A percentile compares a stretch with the other conserved stretches of the same genome.
Evolutionary conservation across 176 grass and related monocot genomes (phyloP).

Genomic region (Oryza australiensis): DNA sequence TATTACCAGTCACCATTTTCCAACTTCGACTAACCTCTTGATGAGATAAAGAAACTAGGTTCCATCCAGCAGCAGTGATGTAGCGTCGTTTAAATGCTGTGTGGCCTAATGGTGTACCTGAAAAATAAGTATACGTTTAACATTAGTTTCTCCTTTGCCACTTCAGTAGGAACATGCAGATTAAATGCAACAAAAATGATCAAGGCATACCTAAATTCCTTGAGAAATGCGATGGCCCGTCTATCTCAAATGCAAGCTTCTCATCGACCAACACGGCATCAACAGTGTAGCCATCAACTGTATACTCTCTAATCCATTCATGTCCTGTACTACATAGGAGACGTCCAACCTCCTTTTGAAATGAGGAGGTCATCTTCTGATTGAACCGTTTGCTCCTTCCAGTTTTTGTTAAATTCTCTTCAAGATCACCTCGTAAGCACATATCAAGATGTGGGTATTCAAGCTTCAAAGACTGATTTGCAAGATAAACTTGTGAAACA

Average conservation of each 20-base stretch:
- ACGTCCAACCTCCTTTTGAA: constrained; percentile 87
- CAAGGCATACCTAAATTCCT: constrained; percentile 70
- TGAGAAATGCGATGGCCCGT: constrained; percentile 90
- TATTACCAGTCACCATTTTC: neutral
- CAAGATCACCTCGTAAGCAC: constrained; percentile 63
- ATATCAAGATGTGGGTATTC: constrained; percentile 64
- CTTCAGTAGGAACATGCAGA: constrained; percentile 12
- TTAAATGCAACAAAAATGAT: neutral
- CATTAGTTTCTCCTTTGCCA: constrained; percentile 16
- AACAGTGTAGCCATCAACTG: constrained; percentile 78
- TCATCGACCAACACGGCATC: constrained; percentile 77
- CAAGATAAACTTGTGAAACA: constrained; percentile 88
- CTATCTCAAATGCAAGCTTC: constrained; percentile 93
- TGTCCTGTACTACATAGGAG: constrained; percentile 76
- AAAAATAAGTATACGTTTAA: constrained; percentile 12
- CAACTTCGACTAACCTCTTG: constrained; percentile 63
- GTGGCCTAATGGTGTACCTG: constrained; percentile 87
- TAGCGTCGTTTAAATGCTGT: constrained; percentile 78
- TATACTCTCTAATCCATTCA: constrained; percentile 81
- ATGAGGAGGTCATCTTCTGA: constrained; percentile 77
- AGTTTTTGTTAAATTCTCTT: constrained; percentile 69
- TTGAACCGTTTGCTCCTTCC: constrained; percentile 88
- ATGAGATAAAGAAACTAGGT: constrained; percentile 77
- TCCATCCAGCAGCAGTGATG: constrained; percentile 79
- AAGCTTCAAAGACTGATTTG: constrained; percentile 87